Evolutionary conservation across 108 stramenopile species (phyloP), one percentile per base, ranked within the genome.

Genomic region (Fragilaria crotonensis): DNA sequence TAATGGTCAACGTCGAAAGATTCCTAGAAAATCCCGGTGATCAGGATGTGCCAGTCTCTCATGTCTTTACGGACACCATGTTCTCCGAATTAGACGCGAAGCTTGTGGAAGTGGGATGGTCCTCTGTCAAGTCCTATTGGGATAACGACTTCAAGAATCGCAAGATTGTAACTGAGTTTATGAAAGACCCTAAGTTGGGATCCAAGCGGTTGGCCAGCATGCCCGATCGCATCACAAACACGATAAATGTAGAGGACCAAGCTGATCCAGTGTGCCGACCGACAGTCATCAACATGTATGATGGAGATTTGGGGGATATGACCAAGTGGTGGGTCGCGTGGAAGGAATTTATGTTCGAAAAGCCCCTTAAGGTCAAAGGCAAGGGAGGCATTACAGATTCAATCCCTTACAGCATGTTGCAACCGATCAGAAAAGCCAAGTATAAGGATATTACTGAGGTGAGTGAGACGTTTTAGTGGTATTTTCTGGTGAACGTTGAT

Each of bases 211-310:
- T 96, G 57, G 90, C 91, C 25, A 89, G 87, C 60, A 96, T 96
- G 95, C 95, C 81, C 3, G 95, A 96, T 66, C 85, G 95, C 22
- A 89, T 94, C 36, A 96, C 95, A 18, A 96, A 96, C 67, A 93
- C 93, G 0, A 91, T 96, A 54, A 89, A 83, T 59, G 68, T 87
- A 29, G 75, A 78, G 25, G 68, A 61, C 18, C 63, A 67, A 1
- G 75, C 77, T n/a, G 72, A 68, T 18, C 71, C 74, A 26, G 79
- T 87, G 5, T 90, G 66, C 56, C 85, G 96, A 11, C 96, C 96
- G 20, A 95, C 96, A 26, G 90, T 95, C 17, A 97, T 97, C 61
- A 97, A 95, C 71, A 95, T 95, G 92, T 96, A 94, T 60, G 80
- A 66, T 21, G 89, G 80, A 5, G 85, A 87, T 45, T 66, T 96